Percentiles rank a stretch among this genome's conserved stretches.
phyloP scores from a whole-genome alignment of 345 rosid genomes.

The Pistacia atlantica region DNA sequence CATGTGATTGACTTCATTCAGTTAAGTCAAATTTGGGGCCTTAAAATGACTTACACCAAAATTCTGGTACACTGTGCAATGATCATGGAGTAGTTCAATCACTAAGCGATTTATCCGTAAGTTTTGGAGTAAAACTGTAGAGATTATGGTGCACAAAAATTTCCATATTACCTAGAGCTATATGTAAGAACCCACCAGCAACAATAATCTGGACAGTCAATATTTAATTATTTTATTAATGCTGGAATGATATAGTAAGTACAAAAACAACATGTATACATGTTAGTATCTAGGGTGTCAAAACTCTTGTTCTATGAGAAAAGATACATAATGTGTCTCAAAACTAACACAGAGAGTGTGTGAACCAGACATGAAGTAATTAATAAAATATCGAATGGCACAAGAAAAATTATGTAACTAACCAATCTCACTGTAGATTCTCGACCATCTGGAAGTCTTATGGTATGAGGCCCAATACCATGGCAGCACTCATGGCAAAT shows the following conservation, averaged over 20 bases:
- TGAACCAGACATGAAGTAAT: not conserved
- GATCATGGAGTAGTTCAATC: too few relatives aligned
- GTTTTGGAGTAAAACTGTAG: not conserved
- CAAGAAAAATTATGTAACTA: constrained; percentile 14
- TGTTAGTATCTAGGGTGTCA: not conserved
- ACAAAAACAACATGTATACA: not conserved
- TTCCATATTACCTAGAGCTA: not conserved
- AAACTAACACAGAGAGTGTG: not conserved
- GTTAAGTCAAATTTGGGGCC: too few relatives aligned
- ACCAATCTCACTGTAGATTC: constrained; percentile 90
- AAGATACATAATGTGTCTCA: not conserved
- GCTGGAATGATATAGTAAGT: not conserved
- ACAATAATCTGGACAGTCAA: not conserved
- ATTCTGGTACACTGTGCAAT: too few relatives aligned
- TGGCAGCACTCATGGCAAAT: constrained; percentile 97
- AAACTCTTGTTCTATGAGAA: not conserved
- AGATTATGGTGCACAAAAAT: not conserved
- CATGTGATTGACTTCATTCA: too few relatives aligned
- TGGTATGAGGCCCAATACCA: constrained; percentile 95
- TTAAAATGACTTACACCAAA: too few relatives aligned
- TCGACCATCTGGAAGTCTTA: constrained; percentile 84
- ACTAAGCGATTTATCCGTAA: too few relatives aligned
- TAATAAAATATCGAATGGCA: not conserved
- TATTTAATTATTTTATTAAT: not conserved
- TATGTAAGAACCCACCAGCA: not conserved